These are phyloP conservation scores for Russula lepida DNA, from an alignment of 768 basidiomycete genomes.

Conservation along the genomic window DNA sequence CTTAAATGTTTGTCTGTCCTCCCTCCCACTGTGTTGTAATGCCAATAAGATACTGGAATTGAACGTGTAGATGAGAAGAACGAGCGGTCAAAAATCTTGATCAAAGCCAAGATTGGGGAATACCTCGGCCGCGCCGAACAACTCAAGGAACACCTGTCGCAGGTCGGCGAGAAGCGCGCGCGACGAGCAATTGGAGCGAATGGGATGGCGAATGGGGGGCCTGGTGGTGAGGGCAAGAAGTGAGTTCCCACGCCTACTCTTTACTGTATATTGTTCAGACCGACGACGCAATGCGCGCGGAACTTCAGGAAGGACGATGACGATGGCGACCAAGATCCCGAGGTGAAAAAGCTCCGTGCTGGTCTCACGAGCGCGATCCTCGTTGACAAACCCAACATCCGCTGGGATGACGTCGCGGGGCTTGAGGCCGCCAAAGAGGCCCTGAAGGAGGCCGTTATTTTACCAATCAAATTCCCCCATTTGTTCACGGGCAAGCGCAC, in stretches of 20 bases:
- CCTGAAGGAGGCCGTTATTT: conserved; percentile 94
- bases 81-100: conserved; percentile 80
- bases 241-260: conserved; percentile 23
- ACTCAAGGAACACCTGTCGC: conserved; percentile 73
- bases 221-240: conserved; percentile 31
- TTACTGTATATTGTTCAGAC: background rate
- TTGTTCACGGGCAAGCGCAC: conserved; percentile 98
- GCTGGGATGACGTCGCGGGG: conserved; percentile 98
- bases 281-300: background rate
- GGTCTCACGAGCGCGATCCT: conserved; percentile 84
- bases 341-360: conserved; percentile 93
- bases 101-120: conserved; percentile 81
- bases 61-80: conserved; percentile 75
- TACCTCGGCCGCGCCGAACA: conserved; percentile 89
- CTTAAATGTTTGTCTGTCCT: conserved; percentile 61
- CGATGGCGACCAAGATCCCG: conserved; percentile 80
- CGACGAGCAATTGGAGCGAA: conserved; percentile 43
- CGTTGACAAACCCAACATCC: conserved; percentile 88
- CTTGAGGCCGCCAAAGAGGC: conserved; percentile 92
- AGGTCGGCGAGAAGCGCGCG: conserved; percentile 55
- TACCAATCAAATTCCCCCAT: conserved; percentile 99
- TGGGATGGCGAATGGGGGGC: conserved; percentile 35
- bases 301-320: conserved; percentile 36
- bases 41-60: background rate
- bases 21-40: background rate